Base-by-base conservation (phyloP, 306 rosid genomes). In the Begonia masoniana region DNA sequence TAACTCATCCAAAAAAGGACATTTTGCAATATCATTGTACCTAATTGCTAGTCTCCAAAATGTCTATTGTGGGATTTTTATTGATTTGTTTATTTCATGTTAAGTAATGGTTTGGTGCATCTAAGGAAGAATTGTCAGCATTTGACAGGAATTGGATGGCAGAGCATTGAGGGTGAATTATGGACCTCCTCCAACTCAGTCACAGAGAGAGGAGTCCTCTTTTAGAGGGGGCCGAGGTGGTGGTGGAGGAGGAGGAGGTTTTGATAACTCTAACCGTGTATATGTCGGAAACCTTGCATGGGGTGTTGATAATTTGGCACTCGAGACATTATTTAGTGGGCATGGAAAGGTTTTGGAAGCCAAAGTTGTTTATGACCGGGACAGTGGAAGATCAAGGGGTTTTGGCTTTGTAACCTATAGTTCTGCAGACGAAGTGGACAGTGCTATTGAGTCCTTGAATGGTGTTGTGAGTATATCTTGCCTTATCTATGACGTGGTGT, bases 321-420 rank as follows among this genome's bases (percentile, higher is more conserved):
- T 91, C 15, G 84, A 83, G 79, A 50, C 61, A 60, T 72, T 91
- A 73, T 91, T 91, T 59, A 60, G 80, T 0, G 94, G 71, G 73
- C 79, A 73, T 50, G 99, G 99, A 50, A 72, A 60, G 59, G 99
- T 91, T 59, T 16, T 91, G 72, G 94, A 91, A 46, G 99, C 99
- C 14, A 86, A 68, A 76, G 99, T 91, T 5, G 74, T 91, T 65
- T 86, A 67, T 61, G 99, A 91, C 57, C 82, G 94, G 73, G 99
- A 91, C n/a, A 91, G 82, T 78, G 99, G 99, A 42, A 78, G 84
- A 60, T 91, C 99, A 21, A 91, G 83, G 69, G 99, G 99, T 23
- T 91, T 91, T 52, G 94, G 99, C 55, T 91, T 91, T 69, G 93
- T 91, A 62, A 86, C 99, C 41, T 86, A 57, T 61, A 49, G 71